phyloP scores from a whole-genome alignment of 2,329 filamentous ascomycete species.

The Fusarium nanum region DNA sequence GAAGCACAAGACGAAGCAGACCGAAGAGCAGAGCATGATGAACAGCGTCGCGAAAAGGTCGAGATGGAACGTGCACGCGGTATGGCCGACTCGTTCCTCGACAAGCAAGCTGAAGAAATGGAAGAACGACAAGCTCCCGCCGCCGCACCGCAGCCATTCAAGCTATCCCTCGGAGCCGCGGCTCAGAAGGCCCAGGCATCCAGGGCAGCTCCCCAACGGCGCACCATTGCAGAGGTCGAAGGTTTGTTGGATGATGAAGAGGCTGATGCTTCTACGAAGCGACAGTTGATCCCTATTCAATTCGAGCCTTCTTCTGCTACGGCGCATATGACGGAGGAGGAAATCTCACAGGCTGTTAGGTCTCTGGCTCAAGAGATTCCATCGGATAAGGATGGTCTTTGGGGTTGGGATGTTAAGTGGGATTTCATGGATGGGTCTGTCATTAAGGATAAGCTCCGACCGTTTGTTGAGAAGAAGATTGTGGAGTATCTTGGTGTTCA shows the following conservation, averaged over 20 bases:
- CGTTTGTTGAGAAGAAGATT: constrained; percentile 98
- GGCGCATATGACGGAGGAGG: constrained; percentile 82
- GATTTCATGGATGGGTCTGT: constrained; percentile 85
- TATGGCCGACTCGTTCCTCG: constrained; percentile 91
- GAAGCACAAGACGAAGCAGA: constrained; percentile 84
- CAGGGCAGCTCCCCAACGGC: constrained; percentile 68
- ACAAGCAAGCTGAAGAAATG: constrained; percentile 83
- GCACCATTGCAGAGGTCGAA: constrained; percentile 93
- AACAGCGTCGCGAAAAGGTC: constrained; percentile 74
- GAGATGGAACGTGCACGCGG: constrained; percentile 83
- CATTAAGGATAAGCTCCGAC: constrained; percentile 86
- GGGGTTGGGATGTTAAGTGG: constrained; percentile 95
- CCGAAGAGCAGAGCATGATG: constrained; percentile 79
- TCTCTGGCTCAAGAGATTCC: constrained; percentile 92
- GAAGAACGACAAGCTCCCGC: constrained; percentile 58
- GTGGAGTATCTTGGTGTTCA: constrained; percentile 96
- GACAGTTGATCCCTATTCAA: constrained; percentile 84
- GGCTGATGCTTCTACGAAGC: constrained; percentile 75
- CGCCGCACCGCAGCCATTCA: constrained; percentile 81
- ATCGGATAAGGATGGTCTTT: constrained; percentile 84
- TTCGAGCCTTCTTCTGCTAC: constrained; percentile 75
- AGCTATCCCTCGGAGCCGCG: constrained; percentile 89
- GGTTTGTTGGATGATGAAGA: constrained; percentile 96
- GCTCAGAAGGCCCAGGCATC: constrained; percentile 77
- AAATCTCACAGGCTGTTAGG: constrained; percentile 82